Conservation (phyloP, 768 basidiomycete genomes). For the Suillus bovinus region DNA sequence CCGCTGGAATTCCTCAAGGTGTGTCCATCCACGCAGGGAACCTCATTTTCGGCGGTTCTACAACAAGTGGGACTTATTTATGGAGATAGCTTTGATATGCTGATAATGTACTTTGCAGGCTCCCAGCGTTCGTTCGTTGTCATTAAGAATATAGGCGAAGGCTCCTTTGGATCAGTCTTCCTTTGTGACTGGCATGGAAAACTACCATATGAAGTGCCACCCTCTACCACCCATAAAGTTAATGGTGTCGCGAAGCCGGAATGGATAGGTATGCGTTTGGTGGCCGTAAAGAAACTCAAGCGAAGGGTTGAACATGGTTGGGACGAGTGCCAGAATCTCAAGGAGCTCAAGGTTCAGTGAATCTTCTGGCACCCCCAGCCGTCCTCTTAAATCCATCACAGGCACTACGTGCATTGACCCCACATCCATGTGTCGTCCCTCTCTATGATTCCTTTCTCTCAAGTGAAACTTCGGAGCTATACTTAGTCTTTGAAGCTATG, state of each 20-base stretch:
- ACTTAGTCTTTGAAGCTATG: constrained; percentile 99
- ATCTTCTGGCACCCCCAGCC: constrained; percentile 14
- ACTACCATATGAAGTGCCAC: constrained; percentile 81
- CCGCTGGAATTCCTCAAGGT: constrained; percentile 74
- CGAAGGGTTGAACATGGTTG: constrained; percentile 96
- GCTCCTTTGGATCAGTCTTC: constrained; percentile 98
- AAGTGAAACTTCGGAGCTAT: constrained; percentile 91
- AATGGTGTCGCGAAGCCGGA: constrained; percentile 88
- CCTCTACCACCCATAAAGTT: constrained; percentile 95
- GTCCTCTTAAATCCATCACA: constrained; percentile 35
- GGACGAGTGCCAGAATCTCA: constrained; percentile 93
- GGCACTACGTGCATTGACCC: constrained; percentile 92
- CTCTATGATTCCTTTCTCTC: constrained; percentile 98
- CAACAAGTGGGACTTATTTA: constrained; percentile 57
- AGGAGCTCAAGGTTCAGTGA: constrained; percentile 82
- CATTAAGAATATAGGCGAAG: constrained; percentile 95
- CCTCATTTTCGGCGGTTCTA: constrained; percentile 70
- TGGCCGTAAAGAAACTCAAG: constrained; percentile 98
- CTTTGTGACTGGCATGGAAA: constrained; percentile 99
- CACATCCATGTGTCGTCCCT: constrained; percentile 96
- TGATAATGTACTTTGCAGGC: constrained; percentile 43
- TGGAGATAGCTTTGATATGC: constrained; percentile 10
- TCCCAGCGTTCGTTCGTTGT: constrained; percentile 89
- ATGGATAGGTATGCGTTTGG: constrained; percentile 90
- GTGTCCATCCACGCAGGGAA: constrained; percentile 67